phyloP scores from a whole-genome alignment of 2,329 filamentous ascomycete genomes.

The Epichloe glyceriae region DNA sequence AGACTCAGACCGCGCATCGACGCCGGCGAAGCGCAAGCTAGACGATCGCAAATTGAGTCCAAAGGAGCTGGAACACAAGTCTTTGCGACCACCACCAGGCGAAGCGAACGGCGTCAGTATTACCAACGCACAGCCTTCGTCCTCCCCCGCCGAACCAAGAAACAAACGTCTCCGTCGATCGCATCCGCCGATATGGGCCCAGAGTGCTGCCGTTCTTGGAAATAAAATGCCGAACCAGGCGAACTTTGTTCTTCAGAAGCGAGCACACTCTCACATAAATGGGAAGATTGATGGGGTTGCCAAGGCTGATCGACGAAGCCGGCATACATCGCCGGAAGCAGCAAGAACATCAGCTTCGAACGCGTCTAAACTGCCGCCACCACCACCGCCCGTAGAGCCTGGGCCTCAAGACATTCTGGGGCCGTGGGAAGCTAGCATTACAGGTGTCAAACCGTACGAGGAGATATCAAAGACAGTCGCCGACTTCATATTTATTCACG shows the following conservation, averaged over 20 bases:
- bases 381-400: slow-evolving; percentile 14
- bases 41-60: slow-evolving; percentile 30
- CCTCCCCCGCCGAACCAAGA: slow-evolving; percentile 20
- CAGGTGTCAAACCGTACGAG: slow-evolving; percentile 56
- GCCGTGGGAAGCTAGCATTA: slow-evolving; percentile 55
- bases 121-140: slow-evolving; percentile 12
- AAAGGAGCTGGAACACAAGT: slow-evolving; percentile 37
- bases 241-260: slow-evolving; percentile 34
- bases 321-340: slow-evolving; percentile 34
- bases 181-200: slow-evolving; percentile 36
- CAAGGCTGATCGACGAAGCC: slow-evolving; percentile 24
- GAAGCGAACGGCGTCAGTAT: slow-evolving; percentile 30
- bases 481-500: slow-evolving; percentile 64
- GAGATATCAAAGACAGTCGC: slow-evolving; percentile 64
- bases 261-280: slow-evolving; percentile 22
- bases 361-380: slow-evolving; percentile 10
- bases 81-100: slow-evolving; percentile 35
- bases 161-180: slow-evolving; percentile 28
- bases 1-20: slow-evolving; percentile 20
- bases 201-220: slow-evolving; percentile 22
- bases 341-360: slow-evolving; percentile 18
- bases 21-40: slow-evolving; percentile 28
- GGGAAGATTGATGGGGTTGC: slow-evolving; percentile 21
- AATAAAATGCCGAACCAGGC: slow-evolving; percentile 25
- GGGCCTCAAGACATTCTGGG: slow-evolving; percentile 29